phyloP scores from a whole-genome alignment of 1,139 yeast species.

The Geotrichum carabidarum region DNA sequence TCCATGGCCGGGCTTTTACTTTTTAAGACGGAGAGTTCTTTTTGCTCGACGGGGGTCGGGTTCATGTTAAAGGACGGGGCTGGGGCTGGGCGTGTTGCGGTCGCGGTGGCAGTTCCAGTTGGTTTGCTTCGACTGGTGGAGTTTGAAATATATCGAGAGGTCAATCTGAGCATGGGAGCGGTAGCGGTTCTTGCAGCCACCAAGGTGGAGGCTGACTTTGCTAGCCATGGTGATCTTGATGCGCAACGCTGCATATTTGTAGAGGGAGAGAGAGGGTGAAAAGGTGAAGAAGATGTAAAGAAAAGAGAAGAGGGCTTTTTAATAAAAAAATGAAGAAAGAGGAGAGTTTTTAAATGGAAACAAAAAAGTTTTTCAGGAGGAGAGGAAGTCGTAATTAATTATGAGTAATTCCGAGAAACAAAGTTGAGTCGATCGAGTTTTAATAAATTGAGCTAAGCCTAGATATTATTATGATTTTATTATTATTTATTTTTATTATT shows the following conservation, averaged over 20 bases:
- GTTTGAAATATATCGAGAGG: slow-evolving; percentile 14
- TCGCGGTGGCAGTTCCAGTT: slow-evolving; percentile 17
- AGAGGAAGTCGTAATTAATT: too few relatives aligned
- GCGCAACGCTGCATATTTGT: slow-evolving; percentile 18
- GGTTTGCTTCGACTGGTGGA: slow-evolving; percentile 14
- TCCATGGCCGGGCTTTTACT: slow-evolving; percentile 27
- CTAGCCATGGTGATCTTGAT: slow-evolving; percentile 9
- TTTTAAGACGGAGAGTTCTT: slow-evolving; percentile 6
- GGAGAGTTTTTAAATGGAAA: slow-evolving; percentile 1
- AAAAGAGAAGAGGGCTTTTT: background rate
- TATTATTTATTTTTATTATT: too few relatives aligned
- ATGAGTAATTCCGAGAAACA: background rate
- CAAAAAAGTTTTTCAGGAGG: too few relatives aligned
- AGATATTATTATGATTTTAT: too few relatives aligned
- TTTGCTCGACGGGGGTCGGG: slow-evolving; percentile 5
- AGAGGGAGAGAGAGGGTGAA: slow-evolving; percentile 1
- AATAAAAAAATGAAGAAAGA: background rate
- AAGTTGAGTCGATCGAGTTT: too few relatives aligned
- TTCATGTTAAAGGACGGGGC: slow-evolving; percentile 46
- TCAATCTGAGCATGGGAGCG: background rate
- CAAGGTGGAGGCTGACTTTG: slow-evolving; percentile 11
- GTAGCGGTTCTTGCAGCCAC: slow-evolving; percentile 1
- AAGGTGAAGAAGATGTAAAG: background rate
- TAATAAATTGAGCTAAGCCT: too few relatives aligned
- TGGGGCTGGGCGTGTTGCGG: slow-evolving; percentile 43